Conservation (phyloP, 768 basidiomycete species). For the Amanita molliuscula region DNA sequence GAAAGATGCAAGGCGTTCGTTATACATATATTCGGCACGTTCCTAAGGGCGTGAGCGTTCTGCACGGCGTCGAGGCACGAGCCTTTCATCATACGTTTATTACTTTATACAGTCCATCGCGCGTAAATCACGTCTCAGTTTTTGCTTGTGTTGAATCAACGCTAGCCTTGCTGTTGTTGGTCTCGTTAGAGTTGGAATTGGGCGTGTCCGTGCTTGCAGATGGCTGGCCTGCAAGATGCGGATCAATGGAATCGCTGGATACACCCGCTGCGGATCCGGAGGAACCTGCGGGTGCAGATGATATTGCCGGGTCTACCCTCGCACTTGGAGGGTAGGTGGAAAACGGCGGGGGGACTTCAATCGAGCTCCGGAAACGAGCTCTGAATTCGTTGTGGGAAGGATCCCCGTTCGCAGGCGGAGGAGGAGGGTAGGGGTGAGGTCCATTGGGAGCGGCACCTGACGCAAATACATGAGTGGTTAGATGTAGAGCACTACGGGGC, state of each 20-base stretch:
- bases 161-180: neutral
- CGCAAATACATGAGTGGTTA: neutral
- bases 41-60: neutral
- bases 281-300: neutral
- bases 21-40: neutral
- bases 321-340: conserved; percentile 1
- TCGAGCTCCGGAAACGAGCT: conserved; percentile 6
- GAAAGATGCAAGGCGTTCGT: neutral
- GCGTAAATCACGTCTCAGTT: neutral
- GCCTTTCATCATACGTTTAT: neutral
- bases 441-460: conserved; percentile 3
- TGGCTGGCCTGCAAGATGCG: conserved; percentile 2
- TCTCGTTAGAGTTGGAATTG: neutral
- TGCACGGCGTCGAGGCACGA: neutral
- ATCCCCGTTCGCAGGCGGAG: conserved; percentile 5
- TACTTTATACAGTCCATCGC: neutral
- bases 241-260: conserved; percentile 3
- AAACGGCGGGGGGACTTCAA: conserved; percentile 4
- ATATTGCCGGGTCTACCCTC: neutral
- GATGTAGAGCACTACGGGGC: neutral
- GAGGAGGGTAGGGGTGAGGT: conserved; percentile 6
- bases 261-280: neutral
- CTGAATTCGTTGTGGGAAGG: conserved; percentile 7
- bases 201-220: neutral
- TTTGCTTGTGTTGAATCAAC: conserved; percentile 1